These are phyloP conservation scores for Solanum lycopersicoides DNA, from an alignment of 257 asterid genomes.

Conservation along the genomic window DNA sequence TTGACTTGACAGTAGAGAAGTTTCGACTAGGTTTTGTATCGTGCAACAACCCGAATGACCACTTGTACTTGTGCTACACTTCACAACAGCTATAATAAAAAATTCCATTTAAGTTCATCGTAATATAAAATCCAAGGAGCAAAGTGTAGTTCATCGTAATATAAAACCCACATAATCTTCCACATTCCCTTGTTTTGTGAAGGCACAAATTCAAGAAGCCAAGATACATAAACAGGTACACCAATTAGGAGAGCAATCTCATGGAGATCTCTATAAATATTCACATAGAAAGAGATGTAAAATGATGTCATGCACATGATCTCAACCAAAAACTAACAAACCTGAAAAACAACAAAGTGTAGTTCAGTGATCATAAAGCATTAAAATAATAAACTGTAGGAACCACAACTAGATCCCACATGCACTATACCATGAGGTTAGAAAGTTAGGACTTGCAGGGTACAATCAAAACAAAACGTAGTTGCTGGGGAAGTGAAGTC, in stretches of 20 bases:
- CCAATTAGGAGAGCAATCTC: conserved; percentile 5
- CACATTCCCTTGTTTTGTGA: conserved; percentile 48
- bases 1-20: too few relatives aligned
- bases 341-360: background rate
- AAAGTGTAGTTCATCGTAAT: too few relatives aligned
- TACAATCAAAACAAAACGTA: background rate
- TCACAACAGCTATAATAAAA: too few relatives aligned
- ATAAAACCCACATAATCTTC: conserved; percentile 31
- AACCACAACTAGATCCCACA: background rate
- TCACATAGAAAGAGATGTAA: too few relatives aligned
- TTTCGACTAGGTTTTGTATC: too few relatives aligned
- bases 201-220: conserved; percentile 84
- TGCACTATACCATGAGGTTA: background rate
- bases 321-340: background rate
- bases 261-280: too few relatives aligned
- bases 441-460: background rate
- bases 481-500: background rate
- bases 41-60: too few relatives aligned
- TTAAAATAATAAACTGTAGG: background rate
- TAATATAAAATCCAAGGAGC: too few relatives aligned
- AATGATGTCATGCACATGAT: too few relatives aligned
- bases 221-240: conserved; percentile 64
- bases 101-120: too few relatives aligned
- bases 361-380: background rate
- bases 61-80: too few relatives aligned